A percentile compares a stretch with the other conserved stretches of the same genome.
phyloP scores from a whole-genome alignment of 2,329 filamentous ascomycete species.

The Sordariomycetes sp. region DNA sequence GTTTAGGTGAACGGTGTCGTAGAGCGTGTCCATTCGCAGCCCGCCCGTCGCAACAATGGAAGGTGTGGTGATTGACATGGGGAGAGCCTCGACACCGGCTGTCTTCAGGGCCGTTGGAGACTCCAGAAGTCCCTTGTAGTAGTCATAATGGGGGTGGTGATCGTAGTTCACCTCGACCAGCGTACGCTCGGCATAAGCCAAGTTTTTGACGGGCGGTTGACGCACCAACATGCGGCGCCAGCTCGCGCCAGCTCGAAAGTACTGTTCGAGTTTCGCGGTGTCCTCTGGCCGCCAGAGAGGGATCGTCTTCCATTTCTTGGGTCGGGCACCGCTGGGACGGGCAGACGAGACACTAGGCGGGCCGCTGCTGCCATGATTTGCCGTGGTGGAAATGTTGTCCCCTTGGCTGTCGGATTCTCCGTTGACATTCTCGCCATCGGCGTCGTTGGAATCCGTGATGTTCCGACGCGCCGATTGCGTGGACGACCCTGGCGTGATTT shows the following conservation, averaged over 20 bases:
- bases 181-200: slow-evolving; percentile 1
- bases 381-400: not conserved
- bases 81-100: not conserved
- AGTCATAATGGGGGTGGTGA: slow-evolving; percentile 2
- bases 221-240: slow-evolving; percentile 14
- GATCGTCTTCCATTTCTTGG: not conserved
- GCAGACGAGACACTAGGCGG: not conserved
- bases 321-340: not conserved
- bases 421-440: not conserved
- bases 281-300: not conserved
- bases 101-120: not conserved
- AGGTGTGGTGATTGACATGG: slow-evolving; percentile 3
- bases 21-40: slow-evolving; percentile 11
- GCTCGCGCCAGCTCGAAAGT: slow-evolving; percentile 9
- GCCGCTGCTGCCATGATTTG: not conserved
- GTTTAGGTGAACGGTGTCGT: slow-evolving; percentile 7
- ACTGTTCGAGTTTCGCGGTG: slow-evolving; percentile 1
- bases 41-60: not conserved
- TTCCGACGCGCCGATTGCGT: not conserved
- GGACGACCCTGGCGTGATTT: not conserved
- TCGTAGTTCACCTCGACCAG: slow-evolving; percentile 3
- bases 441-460: not conserved
- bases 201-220: slow-evolving; percentile 8
- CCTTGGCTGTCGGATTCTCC: not conserved
- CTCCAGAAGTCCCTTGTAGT: slow-evolving; percentile 1